Base-by-base conservation (phyloP, 129 eudicot genomes). In the Dittrichia graveolens region DNA sequence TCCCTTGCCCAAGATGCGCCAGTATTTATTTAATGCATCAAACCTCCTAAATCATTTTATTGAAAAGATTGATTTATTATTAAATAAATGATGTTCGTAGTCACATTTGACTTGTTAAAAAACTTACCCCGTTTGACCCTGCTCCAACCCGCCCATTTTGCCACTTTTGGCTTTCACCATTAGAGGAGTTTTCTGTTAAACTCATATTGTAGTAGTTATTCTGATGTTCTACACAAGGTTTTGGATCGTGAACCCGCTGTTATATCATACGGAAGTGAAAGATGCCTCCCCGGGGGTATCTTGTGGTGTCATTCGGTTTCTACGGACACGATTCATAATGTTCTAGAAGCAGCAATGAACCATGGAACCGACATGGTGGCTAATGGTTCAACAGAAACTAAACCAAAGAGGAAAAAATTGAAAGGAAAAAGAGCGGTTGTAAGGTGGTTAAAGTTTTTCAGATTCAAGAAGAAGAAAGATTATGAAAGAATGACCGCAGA, bases 401-500 rank as follows among this genome's bases (percentile, higher is more conserved):
- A 78, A 71, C 76, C 62, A 19, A 90, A 88, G 79, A 86, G 97
- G 83, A 90, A 86, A 57, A 94, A 90, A 48, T 72, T 88, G 15
- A 94, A 94, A 74, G 99, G 99, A 11, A 94, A 84, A 82, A 72
- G 99, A 88, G 97, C 89, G 10, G 97, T 94, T 52, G 91, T 90
- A 34, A 94, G 82, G 83, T 94, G 99, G 99, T 74, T 94, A 44
- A 94, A 94, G 90, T 86, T 81, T 57, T 94, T 94, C 79, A 82
- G 99, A 76, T 90, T 58, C 48, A 90, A 86, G 83, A 94, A 94
- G 89, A 94, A 90, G 82, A 90, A 84, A 75, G 97, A 87, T 35
- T 84, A 73, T 3, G 74, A 84, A 62, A 79, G 96, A 72, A 94
- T 94, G 99, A 86, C 99, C 0, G 72, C 88, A 0, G 96, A 94